Base-by-base conservation (phyloP, 495 filamentous ascomycete genomes). In the Echria macrotheca region DNA sequence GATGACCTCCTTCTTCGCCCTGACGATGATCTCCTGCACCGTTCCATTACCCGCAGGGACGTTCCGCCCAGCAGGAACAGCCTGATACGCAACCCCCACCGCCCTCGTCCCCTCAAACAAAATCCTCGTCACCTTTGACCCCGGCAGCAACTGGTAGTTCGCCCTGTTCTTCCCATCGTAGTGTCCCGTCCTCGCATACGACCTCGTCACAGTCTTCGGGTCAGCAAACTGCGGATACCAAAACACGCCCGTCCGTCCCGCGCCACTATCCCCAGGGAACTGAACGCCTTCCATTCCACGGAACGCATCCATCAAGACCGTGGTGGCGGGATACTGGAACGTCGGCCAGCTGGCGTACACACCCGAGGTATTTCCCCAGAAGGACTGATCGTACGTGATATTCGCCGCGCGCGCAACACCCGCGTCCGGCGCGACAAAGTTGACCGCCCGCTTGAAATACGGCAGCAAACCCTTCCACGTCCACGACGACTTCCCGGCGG, bases 1-100 rank as follows among this genome's bases (percentile, higher is more conserved):
- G 37, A 83, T 77, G 10, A 83, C 77, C 56, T 84, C 81, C 40
- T 69, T 71, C 4, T 60, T 66, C 0, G 76, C 78, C 15, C 54
- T 66, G 4, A 78, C 65, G 0, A 43, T 53, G 5, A 21, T 44
- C 17, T 19, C 54, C 0, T 47, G 38, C 4, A 55, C 40, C n/a
- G n/a, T n/a, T n/a, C n/a, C n/a, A n/a, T n/a, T n/a, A n/a, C n/a
- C n/a, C n/a, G n/a, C n/a, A n/a, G n/a, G n/a, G n/a, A n/a, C n/a
- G n/a, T n/a, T n/a, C n/a, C n/a, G n/a, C n/a, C n/a, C n/a, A n/a
- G n/a, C n/a, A n/a, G n/a, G n/a, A n/a, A n/a, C n/a, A n/a, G n/a
- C n/a, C n/a, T n/a, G n/a, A 37, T 68, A 71, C 10, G 53, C 17
- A 1, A 72, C 65, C 0, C 70, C 70, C 1, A 58, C 63, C 2